Evolutionary conservation across 805 yeast genomes (phyloP).

Genomic region (Pichia kluyveri): DNA sequence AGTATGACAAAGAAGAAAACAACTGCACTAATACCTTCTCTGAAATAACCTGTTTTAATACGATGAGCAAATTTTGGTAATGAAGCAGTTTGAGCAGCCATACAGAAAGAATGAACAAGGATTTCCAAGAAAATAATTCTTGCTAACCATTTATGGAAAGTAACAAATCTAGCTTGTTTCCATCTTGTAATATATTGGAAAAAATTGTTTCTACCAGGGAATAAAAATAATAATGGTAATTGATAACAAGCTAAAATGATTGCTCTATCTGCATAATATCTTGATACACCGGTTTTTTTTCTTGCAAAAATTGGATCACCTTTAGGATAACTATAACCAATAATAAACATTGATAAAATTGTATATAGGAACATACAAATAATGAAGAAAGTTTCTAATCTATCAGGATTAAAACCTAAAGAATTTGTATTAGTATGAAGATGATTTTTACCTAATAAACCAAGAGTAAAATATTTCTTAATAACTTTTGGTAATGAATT

Average conservation of each 20-base stretch:
- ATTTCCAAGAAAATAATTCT: slow-evolving; percentile 34
- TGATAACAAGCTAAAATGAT: slow-evolving; percentile 41
- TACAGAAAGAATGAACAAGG: slow-evolving; percentile 34
- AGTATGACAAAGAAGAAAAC: slow-evolving; percentile 18
- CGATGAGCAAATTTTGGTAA: slow-evolving; percentile 18
- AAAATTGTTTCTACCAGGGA: slow-evolving; percentile 57
- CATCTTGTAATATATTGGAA: slow-evolving; percentile 53
- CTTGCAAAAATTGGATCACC: slow-evolving; percentile 17
- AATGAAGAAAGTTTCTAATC: slow-evolving; percentile 41
- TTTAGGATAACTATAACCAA: slow-evolving; percentile 16
- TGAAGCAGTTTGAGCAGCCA: slow-evolving; percentile 19
- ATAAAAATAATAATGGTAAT: slow-evolving; percentile 43
- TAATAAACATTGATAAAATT: slow-evolving; percentile 12
- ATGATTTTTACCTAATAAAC: slow-evolving; percentile 18
- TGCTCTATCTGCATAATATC: slow-evolving; percentile 41
- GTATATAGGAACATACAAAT: slow-evolving; percentile 27
- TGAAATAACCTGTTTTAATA: slow-evolving; percentile 20
- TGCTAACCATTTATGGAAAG: slow-evolving; percentile 51
- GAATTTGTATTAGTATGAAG: slow-evolving; percentile 7
- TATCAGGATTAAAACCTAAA: slow-evolving; percentile 37
- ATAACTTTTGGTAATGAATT: slow-evolving; percentile 16
- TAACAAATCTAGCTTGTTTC: slow-evolving; percentile 44
- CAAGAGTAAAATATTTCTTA: slow-evolving; percentile 20
- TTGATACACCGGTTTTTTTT: slow-evolving; percentile 16
- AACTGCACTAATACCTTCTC: slow-evolving; percentile 29